Base-by-base conservation (phyloP, 805 yeast species). In the Ogataea glucozyma region DNA sequence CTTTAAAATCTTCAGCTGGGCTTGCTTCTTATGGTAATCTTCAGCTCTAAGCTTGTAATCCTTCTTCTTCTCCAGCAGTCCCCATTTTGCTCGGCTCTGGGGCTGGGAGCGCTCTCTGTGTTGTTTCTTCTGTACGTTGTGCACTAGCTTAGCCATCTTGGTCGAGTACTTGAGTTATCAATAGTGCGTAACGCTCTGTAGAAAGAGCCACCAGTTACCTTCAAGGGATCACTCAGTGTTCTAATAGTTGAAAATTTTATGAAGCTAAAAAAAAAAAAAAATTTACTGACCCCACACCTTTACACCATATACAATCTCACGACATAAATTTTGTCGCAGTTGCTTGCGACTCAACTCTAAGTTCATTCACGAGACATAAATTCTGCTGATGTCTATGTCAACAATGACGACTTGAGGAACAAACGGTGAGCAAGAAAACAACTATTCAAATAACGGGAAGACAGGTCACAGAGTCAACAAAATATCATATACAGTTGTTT, bases 81-180 rank as follows among this genome's bases (percentile, higher is more conserved):
- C 99, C 65, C 75, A 81, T 60, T 77, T 77, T 54, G 78, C 70
- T 44, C 99, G 75, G 33, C 77, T 81, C 35, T 71, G 72, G 1
- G 91, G 85, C 66, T 93, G 99, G 5, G 96, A 78, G 57, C 99
- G 79, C 70, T 93, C 99, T 45, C 89, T 73, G 60, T 93, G 99
- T 71, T 93, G 98, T 60, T 88, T 93, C 72, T 95, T 93, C 65
- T 91, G 97, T 9, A 91, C 83, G 59, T 88, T 86, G 63, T 90
- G 97, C 10, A 85, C 91, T 24, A 85, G 68, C 51, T 83, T 85
- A 26, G 85, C 85, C 95, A 87, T 87, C 26, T 31, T 19, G 13
- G 17, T 8, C 18, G 31, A n/a, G 18, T 27, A 16, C 13, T 17
- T 8, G 16, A n/a, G n/a, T n/a, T n/a, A n/a, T n/a, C n/a, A n/a